Evolutionary conservation across 2,329 filamentous ascomycete species (phyloP).

Genomic region (Pseudogymnoascus pannorum): DNA sequence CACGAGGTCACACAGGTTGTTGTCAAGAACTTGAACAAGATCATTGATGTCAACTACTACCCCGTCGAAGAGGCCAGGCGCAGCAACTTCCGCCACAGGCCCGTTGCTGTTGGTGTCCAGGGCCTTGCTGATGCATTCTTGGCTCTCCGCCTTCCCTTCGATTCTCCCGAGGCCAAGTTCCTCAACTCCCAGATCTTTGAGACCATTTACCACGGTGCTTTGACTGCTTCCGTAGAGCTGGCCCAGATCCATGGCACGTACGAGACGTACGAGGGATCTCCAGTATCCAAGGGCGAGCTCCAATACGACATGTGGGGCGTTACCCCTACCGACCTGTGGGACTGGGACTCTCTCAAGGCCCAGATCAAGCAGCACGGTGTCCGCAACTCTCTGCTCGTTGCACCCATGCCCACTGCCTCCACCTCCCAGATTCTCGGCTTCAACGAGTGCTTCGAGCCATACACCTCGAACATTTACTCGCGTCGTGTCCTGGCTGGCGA

Average conservation of each 20-base stretch:
- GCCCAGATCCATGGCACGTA: conserved; percentile 81
- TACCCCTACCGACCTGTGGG: conserved; percentile 89
- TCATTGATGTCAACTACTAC: conserved; percentile 98
- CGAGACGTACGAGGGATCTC: conserved; percentile 84
- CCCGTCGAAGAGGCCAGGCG: conserved; percentile 89
- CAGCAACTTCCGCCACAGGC: conserved; percentile 95
- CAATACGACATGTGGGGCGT: conserved; percentile 99
- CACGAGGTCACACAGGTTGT: conserved; percentile 92
- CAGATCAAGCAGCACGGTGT: conserved; percentile 89
- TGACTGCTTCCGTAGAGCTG: conserved; percentile 82
- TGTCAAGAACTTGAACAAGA: conserved; percentile 92
- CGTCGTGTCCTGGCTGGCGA: conserved; percentile 95
- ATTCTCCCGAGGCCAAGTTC: conserved; percentile 86
- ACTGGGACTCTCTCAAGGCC: conserved; percentile 83
- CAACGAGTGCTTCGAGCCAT: conserved; percentile 99
- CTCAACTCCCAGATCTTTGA: conserved; percentile 99
- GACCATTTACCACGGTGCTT: conserved; percentile 94
- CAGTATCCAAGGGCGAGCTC: conserved; percentile 88
- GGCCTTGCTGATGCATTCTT: conserved; percentile 98
- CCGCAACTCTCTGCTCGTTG: conserved; percentile 90
- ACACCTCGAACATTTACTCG: conserved; percentile 99
- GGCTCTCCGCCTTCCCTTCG: conserved; percentile 91
- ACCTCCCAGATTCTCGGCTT: conserved; percentile 97
- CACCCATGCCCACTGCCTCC: conserved; percentile 95
- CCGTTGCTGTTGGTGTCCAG: conserved; percentile 93